Evolutionary conservation across 2,329 filamentous ascomycete genomes (phyloP).

Genomic region (Scedosporium minutisporum): DNA sequence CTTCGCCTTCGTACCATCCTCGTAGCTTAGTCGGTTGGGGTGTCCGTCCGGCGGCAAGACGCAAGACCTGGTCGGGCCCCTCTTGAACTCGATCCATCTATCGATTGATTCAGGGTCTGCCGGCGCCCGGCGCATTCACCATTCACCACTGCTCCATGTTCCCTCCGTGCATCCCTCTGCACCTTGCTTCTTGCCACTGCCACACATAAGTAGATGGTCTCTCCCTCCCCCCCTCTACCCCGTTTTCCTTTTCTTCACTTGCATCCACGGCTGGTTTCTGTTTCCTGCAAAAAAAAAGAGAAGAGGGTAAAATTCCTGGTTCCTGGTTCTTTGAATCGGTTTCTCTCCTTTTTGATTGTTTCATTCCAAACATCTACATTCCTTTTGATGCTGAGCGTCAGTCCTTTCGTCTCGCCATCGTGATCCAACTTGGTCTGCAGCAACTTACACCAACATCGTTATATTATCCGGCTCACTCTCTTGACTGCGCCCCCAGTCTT

Average conservation of each 20-base stretch:
- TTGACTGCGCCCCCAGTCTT: background rate
- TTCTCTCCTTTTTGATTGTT: background rate
- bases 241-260: background rate
- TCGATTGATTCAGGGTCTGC: too few species aligned
- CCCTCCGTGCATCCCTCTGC: background rate
- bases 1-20: too few species aligned
- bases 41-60: too few species aligned
- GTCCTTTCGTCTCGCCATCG: background rate
- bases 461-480: background rate
- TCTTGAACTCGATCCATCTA: too few species aligned
- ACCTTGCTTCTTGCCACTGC: slow-evolving; percentile 1
- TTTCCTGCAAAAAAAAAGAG: background rate
- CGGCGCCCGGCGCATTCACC: too few species aligned
- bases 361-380: background rate
- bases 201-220: background rate
- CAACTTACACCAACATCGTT: background rate
- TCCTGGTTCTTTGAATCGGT: background rate
- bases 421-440: background rate
- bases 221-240: background rate
- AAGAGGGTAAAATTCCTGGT: background rate
- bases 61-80: too few species aligned
- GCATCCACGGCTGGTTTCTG: background rate
- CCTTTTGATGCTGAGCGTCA: slow-evolving; percentile 5
- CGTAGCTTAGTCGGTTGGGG: background rate
- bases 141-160: background rate